Percentiles rank a stretch among this genome's conserved stretches.
Evolutionary conservation across 208 protist species (phyloP).

Genomic region (Trypanosoma congolense): DNA sequence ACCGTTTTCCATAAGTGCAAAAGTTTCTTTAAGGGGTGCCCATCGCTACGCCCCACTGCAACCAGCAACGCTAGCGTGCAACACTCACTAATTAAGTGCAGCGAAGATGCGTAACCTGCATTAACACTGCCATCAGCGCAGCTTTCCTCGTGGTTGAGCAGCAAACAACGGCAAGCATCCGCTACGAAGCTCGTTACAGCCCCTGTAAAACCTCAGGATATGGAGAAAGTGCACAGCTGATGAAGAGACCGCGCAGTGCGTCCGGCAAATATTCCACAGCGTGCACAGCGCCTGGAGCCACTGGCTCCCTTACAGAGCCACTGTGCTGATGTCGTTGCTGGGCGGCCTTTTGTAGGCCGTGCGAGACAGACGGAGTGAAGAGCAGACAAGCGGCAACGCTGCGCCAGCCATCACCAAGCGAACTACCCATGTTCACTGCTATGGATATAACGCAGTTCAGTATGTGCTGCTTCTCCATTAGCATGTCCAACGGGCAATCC

Average conservation of each 20-base stretch:
- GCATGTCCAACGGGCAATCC: slow-evolving; percentile 3
- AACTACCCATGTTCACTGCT: slow-evolving; percentile 38
- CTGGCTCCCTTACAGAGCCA: slow-evolving; percentile 15
- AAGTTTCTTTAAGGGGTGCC: slow-evolving; percentile 10
- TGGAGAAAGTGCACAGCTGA: slow-evolving; percentile 37
- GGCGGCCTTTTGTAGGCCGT: slow-evolving; percentile 27
- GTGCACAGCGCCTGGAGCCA: slow-evolving; percentile 19
- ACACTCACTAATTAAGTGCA: slow-evolving; percentile 28
- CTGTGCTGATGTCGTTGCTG: slow-evolving; percentile 25
- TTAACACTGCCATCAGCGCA: not conserved
- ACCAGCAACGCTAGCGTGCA: slow-evolving; percentile 8
- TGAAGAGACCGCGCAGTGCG: slow-evolving; percentile 45
- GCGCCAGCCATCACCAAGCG: slow-evolving; percentile 42
- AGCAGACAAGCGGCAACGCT: slow-evolving; percentile 41
- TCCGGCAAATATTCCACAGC: slow-evolving; percentile 53
- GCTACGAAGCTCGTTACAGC: slow-evolving; percentile 33
- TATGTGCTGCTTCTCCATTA: slow-evolving; percentile 50
- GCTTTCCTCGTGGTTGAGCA: slow-evolving; percentile 1
- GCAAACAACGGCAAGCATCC: not conserved
- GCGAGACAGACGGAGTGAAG: slow-evolving; percentile 35
- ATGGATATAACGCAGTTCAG: slow-evolving; percentile 57
- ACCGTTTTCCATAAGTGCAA: slow-evolving; percentile 18
- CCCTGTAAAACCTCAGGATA: slow-evolving; percentile 18
- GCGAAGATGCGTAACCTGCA: slow-evolving; percentile 13
- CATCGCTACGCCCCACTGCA: not conserved